phyloP scores from a whole-genome alignment of 345 rosid species.

The Euphorbia lathyris region DNA sequence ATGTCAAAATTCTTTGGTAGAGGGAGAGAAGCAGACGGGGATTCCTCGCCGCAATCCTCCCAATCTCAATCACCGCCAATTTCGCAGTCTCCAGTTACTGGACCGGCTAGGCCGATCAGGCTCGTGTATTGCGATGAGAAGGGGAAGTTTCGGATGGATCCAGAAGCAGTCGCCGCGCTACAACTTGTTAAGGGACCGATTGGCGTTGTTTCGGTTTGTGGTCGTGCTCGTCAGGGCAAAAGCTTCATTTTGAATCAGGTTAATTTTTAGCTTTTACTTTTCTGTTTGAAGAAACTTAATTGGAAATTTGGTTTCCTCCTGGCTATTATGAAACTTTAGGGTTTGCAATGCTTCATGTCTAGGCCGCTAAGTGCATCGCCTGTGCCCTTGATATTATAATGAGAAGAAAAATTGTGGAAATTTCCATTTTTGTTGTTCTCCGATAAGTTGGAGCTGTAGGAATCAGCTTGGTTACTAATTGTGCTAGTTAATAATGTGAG shows the following conservation, averaged over 20 bases:
- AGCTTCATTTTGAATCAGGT: constrained; percentile 96
- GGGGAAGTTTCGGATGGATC: constrained; percentile 98
- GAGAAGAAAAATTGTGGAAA: neutral
- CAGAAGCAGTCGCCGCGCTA: constrained; percentile 89
- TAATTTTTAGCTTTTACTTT: neutral
- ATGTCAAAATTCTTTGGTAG: constrained; percentile 22
- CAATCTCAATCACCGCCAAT: constrained; percentile 5
- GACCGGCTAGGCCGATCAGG: constrained; percentile 92
- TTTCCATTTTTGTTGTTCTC: neutral
- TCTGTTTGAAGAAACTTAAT: neutral
- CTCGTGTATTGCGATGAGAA: constrained; percentile 86
- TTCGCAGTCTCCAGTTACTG: constrained; percentile 51
- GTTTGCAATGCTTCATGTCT: constrained; percentile 9
- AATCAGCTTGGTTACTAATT: neutral
- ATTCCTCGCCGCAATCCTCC: constrained; percentile 13
- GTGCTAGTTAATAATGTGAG: neutral
- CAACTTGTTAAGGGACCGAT: constrained; percentile 96
- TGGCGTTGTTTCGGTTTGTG: constrained; percentile 96
- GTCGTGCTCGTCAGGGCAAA: constrained; percentile 98
- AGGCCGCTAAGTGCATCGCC: neutral
- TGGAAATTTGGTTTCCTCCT: neutral
- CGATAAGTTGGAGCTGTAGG: neutral
- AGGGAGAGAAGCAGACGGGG: constrained; percentile 14
- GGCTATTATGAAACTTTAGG: constrained; percentile 4
- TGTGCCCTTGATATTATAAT: neutral